phyloP scores from a whole-genome alignment of 148 eudicot species.

The Persicaria tinctoria region DNA sequence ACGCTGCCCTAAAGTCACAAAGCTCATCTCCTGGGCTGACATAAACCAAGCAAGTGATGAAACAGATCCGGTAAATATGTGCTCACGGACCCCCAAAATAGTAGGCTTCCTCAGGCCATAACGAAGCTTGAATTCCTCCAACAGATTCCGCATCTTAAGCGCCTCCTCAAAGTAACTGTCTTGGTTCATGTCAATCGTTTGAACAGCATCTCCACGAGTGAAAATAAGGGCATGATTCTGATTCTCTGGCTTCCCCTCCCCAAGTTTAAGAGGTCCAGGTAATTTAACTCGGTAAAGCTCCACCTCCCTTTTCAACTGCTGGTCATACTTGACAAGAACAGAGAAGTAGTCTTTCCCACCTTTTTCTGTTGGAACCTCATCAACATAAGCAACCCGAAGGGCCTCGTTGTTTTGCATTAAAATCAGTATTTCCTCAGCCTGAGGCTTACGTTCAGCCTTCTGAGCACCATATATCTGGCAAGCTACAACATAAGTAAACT shows the following conservation, averaged over 20 bases:
- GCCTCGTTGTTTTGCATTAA: conserved; percentile 83
- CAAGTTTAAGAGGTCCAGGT: conserved; percentile 90
- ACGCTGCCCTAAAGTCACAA: conserved; percentile 95
- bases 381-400: conserved; percentile 93
- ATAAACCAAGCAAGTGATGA: conserved; percentile 95
- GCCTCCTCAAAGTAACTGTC: conserved; percentile 96
- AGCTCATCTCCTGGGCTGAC: conserved; percentile 92
- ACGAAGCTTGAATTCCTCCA: conserved; percentile 61
- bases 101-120: conserved; percentile 91
- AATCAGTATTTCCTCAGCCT: conserved; percentile 74
- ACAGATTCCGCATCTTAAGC: conserved; percentile 76
- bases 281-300: conserved; percentile 81
- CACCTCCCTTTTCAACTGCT: conserved; percentile 63
- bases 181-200: conserved; percentile 97
- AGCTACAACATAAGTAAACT: conserved; percentile 48
- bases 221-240: conserved; percentile 91
- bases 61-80: conserved; percentile 85
- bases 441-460: conserved; percentile 59
- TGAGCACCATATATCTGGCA: conserved; percentile 58
- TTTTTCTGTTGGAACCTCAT: conserved; percentile 60
- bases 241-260: conserved; percentile 96
- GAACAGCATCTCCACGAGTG: conserved; percentile 91
- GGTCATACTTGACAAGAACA: conserved; percentile 92
- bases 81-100: conserved; percentile 85
- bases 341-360: conserved; percentile 68